Percentiles rank a stretch among this genome's conserved stretches.
phyloP scores from a whole-genome alignment of 2,329 filamentous ascomycete genomes.

The Trichoderma sp. region DNA sequence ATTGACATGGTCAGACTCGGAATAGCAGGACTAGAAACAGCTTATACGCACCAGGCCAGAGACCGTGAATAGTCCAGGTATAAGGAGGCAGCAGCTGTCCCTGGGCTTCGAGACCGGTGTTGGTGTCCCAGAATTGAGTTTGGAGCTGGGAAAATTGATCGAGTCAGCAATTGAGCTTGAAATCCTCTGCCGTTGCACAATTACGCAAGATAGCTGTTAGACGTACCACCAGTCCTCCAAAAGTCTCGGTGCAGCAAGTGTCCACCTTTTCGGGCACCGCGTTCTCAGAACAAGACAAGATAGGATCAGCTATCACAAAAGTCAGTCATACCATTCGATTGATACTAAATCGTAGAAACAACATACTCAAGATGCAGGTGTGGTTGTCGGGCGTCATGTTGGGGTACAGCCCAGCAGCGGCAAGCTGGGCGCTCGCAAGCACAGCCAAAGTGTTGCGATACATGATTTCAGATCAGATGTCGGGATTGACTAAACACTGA shows the following conservation, averaged over 20 bases:
- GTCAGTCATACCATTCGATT: background rate
- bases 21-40: background rate
- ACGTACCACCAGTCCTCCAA: constrained; percentile 57
- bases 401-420: constrained; percentile 42
- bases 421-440: constrained; percentile 33
- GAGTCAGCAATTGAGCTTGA: background rate
- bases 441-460: constrained; percentile 28
- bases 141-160: constrained; percentile 39
- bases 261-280: constrained; percentile 52
- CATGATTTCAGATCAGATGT: constrained; percentile 25
- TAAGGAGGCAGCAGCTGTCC: constrained; percentile 60
- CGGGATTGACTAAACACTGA: background rate
- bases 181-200: background rate
- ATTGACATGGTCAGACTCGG: background rate
- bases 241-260: constrained; percentile 66
- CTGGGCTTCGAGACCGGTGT: constrained; percentile 59
- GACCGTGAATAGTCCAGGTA: constrained; percentile 61
- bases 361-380: constrained; percentile 53
- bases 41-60: constrained; percentile 50
- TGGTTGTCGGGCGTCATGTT: constrained; percentile 55
- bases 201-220: background rate
- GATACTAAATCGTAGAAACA: background rate
- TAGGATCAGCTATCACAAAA: constrained; percentile 22
- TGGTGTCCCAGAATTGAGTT: constrained; percentile 67
- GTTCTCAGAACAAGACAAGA: constrained; percentile 51